Conservation (phyloP, 345 rosid genomes). For the Eucalyptus polybractea region DNA sequence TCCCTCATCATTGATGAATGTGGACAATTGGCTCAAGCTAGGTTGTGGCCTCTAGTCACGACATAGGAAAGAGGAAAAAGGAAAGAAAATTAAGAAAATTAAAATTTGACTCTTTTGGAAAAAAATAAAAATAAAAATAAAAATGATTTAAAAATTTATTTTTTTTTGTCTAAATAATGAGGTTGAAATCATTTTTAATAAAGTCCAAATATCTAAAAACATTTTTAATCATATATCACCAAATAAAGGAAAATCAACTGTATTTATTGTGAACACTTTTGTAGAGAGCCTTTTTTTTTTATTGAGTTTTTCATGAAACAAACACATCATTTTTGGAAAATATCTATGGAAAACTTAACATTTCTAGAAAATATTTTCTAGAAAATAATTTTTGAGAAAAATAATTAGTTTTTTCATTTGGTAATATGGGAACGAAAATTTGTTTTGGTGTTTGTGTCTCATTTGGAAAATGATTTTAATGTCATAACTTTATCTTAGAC, state of each 20-base stretch:
- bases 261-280: too few relatives aligned
- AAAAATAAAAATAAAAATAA: too few relatives aligned
- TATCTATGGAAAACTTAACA: neutral
- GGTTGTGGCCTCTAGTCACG: neutral
- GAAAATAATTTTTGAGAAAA: too few relatives aligned
- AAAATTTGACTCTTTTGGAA: too few relatives aligned
- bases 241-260: neutral
- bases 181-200: too few relatives aligned
- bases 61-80: neutral
- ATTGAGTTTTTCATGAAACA: neutral
- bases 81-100: too few relatives aligned
- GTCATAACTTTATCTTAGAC: neutral
- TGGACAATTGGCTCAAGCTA: neutral
- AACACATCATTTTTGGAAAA: rapidly evolving
- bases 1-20: too few relatives aligned
- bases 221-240: too few relatives aligned
- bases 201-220: too few relatives aligned
- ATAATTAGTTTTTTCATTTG: neutral
- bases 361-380: too few relatives aligned
- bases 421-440: rapidly evolving
- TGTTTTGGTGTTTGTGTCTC: rapidly evolving
- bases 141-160: too few relatives aligned
- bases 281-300: rapidly evolving
- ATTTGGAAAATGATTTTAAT: neutral
- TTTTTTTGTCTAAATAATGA: too few relatives aligned